A percentile compares a stretch with the other conserved stretches of the same genome.
phyloP scores from a whole-genome alignment of 441 rosid genomes.

The Pelargonium myrrhifolium region DNA sequence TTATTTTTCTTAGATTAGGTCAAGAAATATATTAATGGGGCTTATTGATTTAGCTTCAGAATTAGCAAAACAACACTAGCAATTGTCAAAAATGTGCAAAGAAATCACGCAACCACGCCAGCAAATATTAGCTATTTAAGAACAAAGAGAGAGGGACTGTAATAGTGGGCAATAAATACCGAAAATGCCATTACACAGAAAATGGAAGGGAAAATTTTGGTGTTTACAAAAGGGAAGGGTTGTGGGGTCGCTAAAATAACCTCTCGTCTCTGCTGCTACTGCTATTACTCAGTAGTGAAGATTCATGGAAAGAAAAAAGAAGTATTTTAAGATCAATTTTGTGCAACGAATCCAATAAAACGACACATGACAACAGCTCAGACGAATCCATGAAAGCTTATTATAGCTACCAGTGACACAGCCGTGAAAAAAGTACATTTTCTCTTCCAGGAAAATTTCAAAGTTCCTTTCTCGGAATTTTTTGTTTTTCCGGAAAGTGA shows the following conservation, averaged over 20 bases:
- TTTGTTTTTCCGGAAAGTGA: neutral
- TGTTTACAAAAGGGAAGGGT: too few species aligned
- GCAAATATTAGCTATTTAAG: neutral
- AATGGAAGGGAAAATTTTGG: neutral
- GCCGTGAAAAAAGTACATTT: neutral
- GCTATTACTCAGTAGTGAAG: neutral
- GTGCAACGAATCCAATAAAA: too few species aligned
- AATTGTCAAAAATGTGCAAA: too few species aligned
- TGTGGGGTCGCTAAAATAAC: too few species aligned
- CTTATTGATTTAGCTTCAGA: too few species aligned
- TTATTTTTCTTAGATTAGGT: too few species aligned
- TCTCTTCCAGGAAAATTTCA: neutral
- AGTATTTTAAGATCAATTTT: too few species aligned
- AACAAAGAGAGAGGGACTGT: too few species aligned
- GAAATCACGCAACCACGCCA: neutral
- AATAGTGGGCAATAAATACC: neutral
- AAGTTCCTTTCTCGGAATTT: neutral
- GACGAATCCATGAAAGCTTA: neutral
- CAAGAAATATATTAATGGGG: too few species aligned
- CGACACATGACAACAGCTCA: neutral
- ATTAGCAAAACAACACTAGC: neutral
- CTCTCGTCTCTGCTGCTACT: too few species aligned
- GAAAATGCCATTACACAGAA: neutral
- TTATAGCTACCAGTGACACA: too few species aligned
- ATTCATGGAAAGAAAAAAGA: neutral